Evolutionary conservation across 2,329 filamentous ascomycete genomes (phyloP), one percentile per base, ranked within the genome.

Genomic region (Fusarium sp.): DNA sequence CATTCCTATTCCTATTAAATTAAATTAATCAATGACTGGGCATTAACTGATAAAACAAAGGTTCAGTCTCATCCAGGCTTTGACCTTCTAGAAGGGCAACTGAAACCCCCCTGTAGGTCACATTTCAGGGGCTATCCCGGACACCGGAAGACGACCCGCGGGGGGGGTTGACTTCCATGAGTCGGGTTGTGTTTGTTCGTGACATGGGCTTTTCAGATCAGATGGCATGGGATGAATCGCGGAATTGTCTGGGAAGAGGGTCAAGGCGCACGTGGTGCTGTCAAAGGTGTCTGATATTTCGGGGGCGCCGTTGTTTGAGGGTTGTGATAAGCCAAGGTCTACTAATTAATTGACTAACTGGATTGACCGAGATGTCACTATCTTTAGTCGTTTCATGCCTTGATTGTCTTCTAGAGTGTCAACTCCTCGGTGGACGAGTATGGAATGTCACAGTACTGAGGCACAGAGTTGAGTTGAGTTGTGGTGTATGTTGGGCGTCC

Each of bases 61-160:
- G 30, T 32, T 51, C 47, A 37, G 34, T 51, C 34, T 51, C 47
- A 37, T 68, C 71, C 60, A 68, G 42, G 61, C 70, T 67, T 65
- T 64, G 51, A 54, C 63, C 63, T 75, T 75, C 74, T 75, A 75
- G 74, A 75, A 75, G 69, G 55, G 40, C 25, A 30, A 41, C 34
- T 29, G 42, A 55, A n/a, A 44, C 49, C 20, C 59, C 65, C 69
- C 55, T 68, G 69, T 46, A 65, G 52, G 65, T 53, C 64, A 70
- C 51, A 34, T 37, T 22, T 67, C 73, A 70, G 67, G 73, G 72
- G 67, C 34, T 45, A 44, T 44, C 53, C 62, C 40, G 41, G 62
- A 63, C 57, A 32, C 71, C 73, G 73, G 73, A 74, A 75, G 62
- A 53, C 20, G 64, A 47, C 55, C 73, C 73, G 69, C 65, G 73